These are phyloP conservation scores for Leccinum boreale DNA, from an alignment of 768 basidiomycete species.

Conservation along the genomic window DNA sequence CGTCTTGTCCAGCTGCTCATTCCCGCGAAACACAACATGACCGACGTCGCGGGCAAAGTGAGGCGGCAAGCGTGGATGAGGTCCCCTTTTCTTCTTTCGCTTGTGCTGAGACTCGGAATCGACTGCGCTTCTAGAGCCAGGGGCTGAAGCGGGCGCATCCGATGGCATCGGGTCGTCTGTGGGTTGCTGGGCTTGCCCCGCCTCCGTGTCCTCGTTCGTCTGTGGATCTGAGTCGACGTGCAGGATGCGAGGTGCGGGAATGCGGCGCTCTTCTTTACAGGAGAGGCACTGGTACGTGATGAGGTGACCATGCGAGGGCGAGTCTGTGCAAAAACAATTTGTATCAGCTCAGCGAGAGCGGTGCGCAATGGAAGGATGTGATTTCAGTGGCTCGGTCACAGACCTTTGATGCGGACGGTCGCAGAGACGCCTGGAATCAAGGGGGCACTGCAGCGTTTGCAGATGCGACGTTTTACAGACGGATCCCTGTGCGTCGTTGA, in stretches of 20 bases:
- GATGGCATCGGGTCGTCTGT: background rate
- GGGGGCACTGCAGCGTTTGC: conserved; percentile 61
- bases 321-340: conserved; percentile 30
- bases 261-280: conserved; percentile 57
- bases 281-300: conserved; percentile 56
- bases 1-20: conserved; percentile 38
- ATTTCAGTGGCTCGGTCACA: conserved; percentile 11
- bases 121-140: background rate
- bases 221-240: background rate
- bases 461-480: conserved; percentile 75
- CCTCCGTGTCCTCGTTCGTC: background rate
- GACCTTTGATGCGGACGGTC: conserved; percentile 63
- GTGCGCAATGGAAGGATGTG: background rate
- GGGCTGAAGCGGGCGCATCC: background rate
- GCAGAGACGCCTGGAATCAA: conserved; percentile 69
- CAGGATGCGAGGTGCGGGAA: conserved; percentile 60
- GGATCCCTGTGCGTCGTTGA: conserved; percentile 61
- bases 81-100: conserved; percentile 19
- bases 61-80: conserved; percentile 45
- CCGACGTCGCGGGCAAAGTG: conserved; percentile 62
- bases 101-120: background rate
- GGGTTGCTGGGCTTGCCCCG: background rate
- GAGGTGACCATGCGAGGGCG: conserved; percentile 48
- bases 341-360: conserved; percentile 12
- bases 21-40: conserved; percentile 67